These are phyloP conservation scores for Aphanoascus verrucosus DNA, from an alignment of 2,329 filamentous ascomycete species.

Conservation along the genomic window DNA sequence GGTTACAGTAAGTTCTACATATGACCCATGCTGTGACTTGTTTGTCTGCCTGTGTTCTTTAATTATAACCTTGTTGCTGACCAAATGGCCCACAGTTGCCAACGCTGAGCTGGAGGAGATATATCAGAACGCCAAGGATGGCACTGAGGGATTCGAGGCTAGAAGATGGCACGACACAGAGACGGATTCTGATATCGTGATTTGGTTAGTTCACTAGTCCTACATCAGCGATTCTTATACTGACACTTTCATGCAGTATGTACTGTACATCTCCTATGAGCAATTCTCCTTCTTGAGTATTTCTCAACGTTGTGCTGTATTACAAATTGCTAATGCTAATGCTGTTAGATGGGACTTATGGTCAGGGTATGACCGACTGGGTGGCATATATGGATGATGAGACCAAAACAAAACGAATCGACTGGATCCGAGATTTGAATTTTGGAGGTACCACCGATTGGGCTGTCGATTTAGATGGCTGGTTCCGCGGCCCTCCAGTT, in stretches of 20 bases:
- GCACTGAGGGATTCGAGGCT: background rate
- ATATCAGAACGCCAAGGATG: background rate
- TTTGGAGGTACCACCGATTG: conserved; percentile 22
- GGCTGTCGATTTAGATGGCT: conserved; percentile 21
- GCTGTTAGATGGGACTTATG: conserved; percentile 4
- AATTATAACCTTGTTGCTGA: background rate
- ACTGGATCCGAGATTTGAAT: conserved; percentile 12
- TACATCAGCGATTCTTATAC: background rate
- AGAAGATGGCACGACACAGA: background rate
- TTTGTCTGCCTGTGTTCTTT: no score
- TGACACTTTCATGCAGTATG: no score
- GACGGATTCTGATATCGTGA: conserved; percentile 10
- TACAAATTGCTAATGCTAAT: background rate
- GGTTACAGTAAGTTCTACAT: conserved; percentile 27
- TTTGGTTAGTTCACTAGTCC: background rate
- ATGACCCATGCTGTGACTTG: no score
- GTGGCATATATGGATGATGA: conserved; percentile 16
- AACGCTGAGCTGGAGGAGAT: conserved; percentile 33
- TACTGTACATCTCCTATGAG: no score
- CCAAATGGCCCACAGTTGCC: conserved; percentile 18
- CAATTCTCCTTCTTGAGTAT: background rate
- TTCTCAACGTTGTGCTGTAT: background rate
- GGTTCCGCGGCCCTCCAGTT: background rate
- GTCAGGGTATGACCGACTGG: conserved; percentile 8
- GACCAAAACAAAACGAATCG: conserved; percentile 16